phyloP scores from a whole-genome alignment of 2,329 filamentous ascomycete species.

The Rugonectria rugulosa region DNA sequence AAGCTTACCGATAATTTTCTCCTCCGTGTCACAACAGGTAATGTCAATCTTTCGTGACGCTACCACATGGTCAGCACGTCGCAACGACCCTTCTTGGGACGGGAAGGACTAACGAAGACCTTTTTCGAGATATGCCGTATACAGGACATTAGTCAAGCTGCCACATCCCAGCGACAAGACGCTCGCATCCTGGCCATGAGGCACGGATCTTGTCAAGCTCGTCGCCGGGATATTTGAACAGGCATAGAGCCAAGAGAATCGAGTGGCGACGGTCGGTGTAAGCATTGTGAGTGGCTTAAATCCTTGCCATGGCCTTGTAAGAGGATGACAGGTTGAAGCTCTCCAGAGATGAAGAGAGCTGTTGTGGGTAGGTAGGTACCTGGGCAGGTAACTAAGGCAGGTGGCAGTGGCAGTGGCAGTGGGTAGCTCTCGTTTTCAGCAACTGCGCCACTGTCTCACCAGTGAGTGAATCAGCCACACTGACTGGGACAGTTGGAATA shows the following conservation, averaged over 20 bases:
- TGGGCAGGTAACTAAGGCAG: too few species aligned
- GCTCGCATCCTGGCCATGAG: slow-evolving; percentile 56
- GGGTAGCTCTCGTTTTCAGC: too few species aligned
- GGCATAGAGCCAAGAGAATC: slow-evolving; percentile 51
- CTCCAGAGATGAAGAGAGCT: too few species aligned
- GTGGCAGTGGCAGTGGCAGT: too few species aligned
- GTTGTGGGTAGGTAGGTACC: too few species aligned
- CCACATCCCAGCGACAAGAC: slow-evolving; percentile 64
- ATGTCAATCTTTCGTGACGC: slow-evolving; percentile 56
- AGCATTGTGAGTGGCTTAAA: slow-evolving; percentile 43
- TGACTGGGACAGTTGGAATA: too few species aligned
- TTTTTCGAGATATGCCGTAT: slow-evolving; percentile 55
- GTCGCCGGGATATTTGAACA: slow-evolving; percentile 63
- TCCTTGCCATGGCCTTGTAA: slow-evolving; percentile 1
- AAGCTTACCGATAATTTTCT: slow-evolving; percentile 56
- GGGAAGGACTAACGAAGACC: slow-evolving; percentile 43
- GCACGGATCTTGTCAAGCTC: slow-evolving; percentile 55
- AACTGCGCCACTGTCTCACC: too few species aligned
- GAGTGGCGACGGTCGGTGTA: slow-evolving; percentile 45
- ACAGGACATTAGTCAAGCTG: slow-evolving; percentile 64
- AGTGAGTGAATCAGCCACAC: too few species aligned
- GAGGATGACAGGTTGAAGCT: too few species aligned
- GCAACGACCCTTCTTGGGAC: background rate
- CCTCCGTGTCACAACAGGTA: slow-evolving; percentile 63
- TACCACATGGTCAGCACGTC: slow-evolving; percentile 36